phyloP scores from a whole-genome alignment of 2,329 filamentous ascomycete genomes.

The Fusarium ramigenum region DNA sequence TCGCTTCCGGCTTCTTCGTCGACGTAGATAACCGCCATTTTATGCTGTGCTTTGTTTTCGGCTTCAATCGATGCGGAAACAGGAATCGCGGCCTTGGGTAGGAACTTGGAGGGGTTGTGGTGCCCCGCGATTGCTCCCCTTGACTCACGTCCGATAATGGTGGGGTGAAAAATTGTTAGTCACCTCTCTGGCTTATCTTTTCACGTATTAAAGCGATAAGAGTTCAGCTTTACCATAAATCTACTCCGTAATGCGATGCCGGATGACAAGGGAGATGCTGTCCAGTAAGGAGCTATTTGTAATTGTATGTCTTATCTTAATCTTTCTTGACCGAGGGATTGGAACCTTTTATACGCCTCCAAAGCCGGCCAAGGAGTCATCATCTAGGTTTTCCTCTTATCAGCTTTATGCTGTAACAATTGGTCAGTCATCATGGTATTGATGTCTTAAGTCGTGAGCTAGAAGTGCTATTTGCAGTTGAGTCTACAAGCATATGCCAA shows the following conservation, averaged over 20 bases:
- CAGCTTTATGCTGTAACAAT: too few species aligned
- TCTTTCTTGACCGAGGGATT: too few species aligned
- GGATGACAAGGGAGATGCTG: background rate
- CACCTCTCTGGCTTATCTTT: conserved; percentile 21
- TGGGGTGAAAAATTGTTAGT: conserved; percentile 37
- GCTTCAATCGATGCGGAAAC: conserved; percentile 14
- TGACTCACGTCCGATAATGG: conserved; percentile 36
- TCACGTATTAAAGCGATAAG: conserved; percentile 10
- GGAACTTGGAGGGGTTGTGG: conserved; percentile 27
- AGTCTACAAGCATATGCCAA: background rate
- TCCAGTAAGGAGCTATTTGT: background rate
- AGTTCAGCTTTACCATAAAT: background rate
- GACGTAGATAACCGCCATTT: conserved; percentile 56
- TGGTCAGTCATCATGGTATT: too few species aligned
- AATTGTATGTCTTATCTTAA: background rate
- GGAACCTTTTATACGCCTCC: too few species aligned
- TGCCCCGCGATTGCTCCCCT: conserved; percentile 31
- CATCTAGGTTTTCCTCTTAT: too few species aligned
- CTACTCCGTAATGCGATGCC: background rate
- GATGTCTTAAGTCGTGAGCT: too few species aligned
- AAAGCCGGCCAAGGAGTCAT: too few species aligned
- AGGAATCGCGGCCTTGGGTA: conserved; percentile 18
- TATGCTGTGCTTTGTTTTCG: conserved; percentile 1
- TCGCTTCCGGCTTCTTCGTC: conserved; percentile 83
- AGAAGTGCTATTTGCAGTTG: too few species aligned